Evolutionary conservation across 257 asterid species (phyloP), one percentile per base, ranked within the genome.

Genomic region (Anisodus tanguticus): DNA sequence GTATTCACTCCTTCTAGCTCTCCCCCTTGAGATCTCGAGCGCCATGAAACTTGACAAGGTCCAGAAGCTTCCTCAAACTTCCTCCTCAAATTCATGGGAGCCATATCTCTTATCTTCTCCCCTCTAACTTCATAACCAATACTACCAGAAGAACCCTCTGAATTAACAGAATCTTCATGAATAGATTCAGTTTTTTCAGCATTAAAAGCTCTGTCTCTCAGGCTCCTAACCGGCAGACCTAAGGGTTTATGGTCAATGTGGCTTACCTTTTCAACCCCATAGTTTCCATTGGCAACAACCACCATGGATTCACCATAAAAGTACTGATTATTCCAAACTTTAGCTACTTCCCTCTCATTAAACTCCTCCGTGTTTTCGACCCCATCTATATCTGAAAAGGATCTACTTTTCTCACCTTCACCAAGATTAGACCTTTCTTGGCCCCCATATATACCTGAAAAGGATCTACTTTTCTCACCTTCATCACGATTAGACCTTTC

Each of bases 151-250:
- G 83, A 86, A 57, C n/a, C 88, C 82, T 82, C 91, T 79, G 49
- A 66, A 71, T 83, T 69, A 37, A 83, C 51, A 22, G 26, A 45
- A 79, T 9, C 68, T 58, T 82, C 58, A 39, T 82, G 59, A 12
- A 67, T 63, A 81, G 71, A 59, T 68, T 87, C 92, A 83, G 79
- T 83, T 15, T 83, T 82, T 53, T 81, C 92, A 88, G 67, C 26
- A 16, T 83, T 91, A 47, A 51, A 55, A 89, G 55, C 49, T 66
- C 87, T 88, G 39, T 97, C 88, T 87, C 92, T 91, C 79, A 95
- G 84, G 85, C 95, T 94, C 89, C 99, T 91, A 84, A 93, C 80
- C 5, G 98, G 97, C 88, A 95, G 85, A 86, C 94, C 92, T 90
- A 95, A 89, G 49, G 97, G 95, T 87, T 88, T 93, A 87, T 90